Percentiles rank a stretch among this genome's conserved stretches.
phyloP scores from a whole-genome alignment of 1,139 yeast genomes.

The Pichia sp. region DNA sequence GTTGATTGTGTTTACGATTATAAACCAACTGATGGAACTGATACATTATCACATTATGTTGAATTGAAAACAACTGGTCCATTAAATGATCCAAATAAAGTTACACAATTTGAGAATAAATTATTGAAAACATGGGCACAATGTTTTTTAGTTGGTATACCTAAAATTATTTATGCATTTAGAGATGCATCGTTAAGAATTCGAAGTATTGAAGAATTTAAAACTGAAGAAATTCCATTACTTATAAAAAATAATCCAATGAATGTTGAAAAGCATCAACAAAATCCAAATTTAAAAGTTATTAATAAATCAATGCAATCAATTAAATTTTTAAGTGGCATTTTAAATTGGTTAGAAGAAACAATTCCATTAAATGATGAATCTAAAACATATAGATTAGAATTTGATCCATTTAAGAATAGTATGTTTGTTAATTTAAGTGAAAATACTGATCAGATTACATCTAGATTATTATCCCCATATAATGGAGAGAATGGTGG shows the following conservation, averaged over 20 bases:
- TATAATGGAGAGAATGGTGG: conserved; percentile 29
- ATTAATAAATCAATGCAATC: conserved; percentile 64
- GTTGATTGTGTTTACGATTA: conserved; percentile 87
- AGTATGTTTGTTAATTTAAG: conserved; percentile 35
- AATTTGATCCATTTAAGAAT: conserved; percentile 34
- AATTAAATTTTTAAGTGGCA: conserved; percentile 79
- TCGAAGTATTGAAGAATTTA: conserved; percentile 63
- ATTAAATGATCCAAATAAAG: conserved; percentile 47
- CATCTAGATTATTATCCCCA: conserved; percentile 24
- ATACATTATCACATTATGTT: conserved; percentile 65
- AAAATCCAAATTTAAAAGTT: conserved; percentile 19
- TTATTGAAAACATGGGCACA: conserved; percentile 87
- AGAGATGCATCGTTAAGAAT: conserved; percentile 66
- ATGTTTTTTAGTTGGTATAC: conserved; percentile 80
- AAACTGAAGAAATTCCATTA: conserved; percentile 74
- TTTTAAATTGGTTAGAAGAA: conserved; percentile 66
- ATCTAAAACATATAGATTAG: conserved; percentile 40
- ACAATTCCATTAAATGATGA: conserved; percentile 52
- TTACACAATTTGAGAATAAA: conserved; percentile 62
- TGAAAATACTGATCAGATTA: conserved; percentile 24
- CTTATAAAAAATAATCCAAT: conserved; percentile 42
- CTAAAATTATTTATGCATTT: conserved; percentile 76
- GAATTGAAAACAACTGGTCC: conserved; percentile 73
- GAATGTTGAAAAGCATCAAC: conserved; percentile 23
- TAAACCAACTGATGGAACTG: conserved; percentile 45